Percentiles rank a stretch among this genome's conserved stretches.
phyloP scores from a whole-genome alignment of 306 rosid genomes.

The Amphicarpaea edgeworthii region DNA sequence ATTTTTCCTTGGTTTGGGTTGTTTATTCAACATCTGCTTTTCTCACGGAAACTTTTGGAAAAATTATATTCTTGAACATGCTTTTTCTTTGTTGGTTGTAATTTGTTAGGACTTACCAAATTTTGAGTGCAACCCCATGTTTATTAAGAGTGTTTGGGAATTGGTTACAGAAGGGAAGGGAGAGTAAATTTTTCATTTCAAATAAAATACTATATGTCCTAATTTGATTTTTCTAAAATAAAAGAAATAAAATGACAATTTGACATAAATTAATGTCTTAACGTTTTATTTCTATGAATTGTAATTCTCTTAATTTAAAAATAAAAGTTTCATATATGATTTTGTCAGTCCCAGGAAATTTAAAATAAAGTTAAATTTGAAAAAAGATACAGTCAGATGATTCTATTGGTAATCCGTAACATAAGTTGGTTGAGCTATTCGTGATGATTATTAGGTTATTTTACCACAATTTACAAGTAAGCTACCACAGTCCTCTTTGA shows the following conservation, averaged over 20 bases:
- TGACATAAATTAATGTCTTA: not conserved
- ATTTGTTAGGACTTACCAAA: not conserved
- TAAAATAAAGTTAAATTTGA: not conserved
- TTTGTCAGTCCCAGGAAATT: not conserved
- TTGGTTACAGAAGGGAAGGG: not conserved
- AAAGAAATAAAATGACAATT: not conserved
- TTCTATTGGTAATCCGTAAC: not conserved
- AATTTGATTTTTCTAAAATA: not conserved
- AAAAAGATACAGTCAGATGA: not conserved
- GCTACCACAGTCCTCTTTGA: not conserved
- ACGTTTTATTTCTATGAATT: too few species aligned
- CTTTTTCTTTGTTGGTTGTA: not conserved
- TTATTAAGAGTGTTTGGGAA: not conserved
- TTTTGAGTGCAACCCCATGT: not conserved
- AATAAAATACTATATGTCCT: not conserved
- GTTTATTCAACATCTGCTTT: not conserved
- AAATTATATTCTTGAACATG: not conserved
- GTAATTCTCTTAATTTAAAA: not conserved
- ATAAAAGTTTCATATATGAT: not conserved
- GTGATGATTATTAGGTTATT: not conserved
- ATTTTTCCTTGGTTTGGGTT: not conserved
- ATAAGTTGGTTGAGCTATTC: not conserved
- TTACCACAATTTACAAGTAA: not conserved
- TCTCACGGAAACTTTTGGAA: not conserved
- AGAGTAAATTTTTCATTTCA: not conserved